Conservation (phyloP, 2,329 filamentous ascomycete genomes). For the Fusarium fujikuroi region DNA sequence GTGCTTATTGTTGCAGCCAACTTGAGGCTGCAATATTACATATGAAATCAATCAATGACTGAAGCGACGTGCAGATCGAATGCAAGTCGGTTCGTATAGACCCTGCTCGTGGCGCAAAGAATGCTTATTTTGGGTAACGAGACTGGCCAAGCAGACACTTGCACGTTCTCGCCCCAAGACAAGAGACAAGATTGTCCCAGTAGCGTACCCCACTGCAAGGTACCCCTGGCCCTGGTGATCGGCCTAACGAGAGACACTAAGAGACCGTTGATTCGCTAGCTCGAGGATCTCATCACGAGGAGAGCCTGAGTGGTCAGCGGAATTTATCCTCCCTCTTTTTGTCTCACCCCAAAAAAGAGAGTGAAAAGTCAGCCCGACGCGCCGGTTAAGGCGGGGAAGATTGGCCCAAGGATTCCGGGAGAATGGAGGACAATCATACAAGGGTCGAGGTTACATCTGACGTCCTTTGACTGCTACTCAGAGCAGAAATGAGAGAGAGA, state of each 20-base stretch:
- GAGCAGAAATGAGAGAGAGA: not conserved
- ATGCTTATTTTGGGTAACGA: conserved; percentile 28
- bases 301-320: not conserved
- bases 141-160: conserved; percentile 15
- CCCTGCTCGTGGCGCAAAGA: conserved; percentile 23
- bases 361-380: not conserved
- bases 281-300: conserved; percentile 8
- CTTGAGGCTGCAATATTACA: conserved; percentile 7
- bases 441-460: not conserved
- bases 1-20: conserved; percentile 7
- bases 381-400: conserved; percentile 6
- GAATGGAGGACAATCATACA: not conserved
- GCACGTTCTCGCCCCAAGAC: conserved; percentile 22
- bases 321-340: not conserved
- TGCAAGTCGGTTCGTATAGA: conserved; percentile 29
- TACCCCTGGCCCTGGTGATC: conserved; percentile 12
- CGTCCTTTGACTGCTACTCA: not conserved
- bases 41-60: not conserved
- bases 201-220: not conserved
- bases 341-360: not conserved
- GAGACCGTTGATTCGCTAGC: conserved; percentile 15
- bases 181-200: not conserved
- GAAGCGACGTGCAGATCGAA: conserved; percentile 12
- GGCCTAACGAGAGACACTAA: conserved; percentile 4
- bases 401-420: not conserved